These are phyloP conservation scores for Starmerella sp. DNA, from an alignment of 805 yeast genomes.

Conservation along the genomic window DNA sequence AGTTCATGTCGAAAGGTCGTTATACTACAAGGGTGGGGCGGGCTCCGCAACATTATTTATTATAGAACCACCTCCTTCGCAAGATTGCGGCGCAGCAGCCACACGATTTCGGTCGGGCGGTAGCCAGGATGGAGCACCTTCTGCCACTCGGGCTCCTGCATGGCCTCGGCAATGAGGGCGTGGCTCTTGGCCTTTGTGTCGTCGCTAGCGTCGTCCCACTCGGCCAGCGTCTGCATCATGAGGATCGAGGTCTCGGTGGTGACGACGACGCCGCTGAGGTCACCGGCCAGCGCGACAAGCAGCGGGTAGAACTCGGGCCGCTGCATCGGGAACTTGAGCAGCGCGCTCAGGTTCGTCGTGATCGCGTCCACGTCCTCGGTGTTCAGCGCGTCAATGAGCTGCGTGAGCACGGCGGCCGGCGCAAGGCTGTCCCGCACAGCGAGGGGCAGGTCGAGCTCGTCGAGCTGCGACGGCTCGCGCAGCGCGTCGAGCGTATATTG, in stretches of 20 bases:
- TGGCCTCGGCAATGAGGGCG: slow-evolving; percentile 3
- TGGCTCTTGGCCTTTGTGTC: not conserved
- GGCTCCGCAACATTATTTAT: too few relatives aligned
- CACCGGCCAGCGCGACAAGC: slow-evolving; percentile 16
- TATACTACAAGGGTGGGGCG: not conserved
- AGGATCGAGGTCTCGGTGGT: not conserved
- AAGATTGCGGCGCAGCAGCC: slow-evolving; percentile 8
- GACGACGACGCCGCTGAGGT: slow-evolving; percentile 10
- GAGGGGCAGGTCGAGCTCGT: slow-evolving; percentile 5
- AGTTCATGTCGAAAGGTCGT: not conserved
- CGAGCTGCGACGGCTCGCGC: not conserved
- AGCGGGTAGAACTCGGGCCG: slow-evolving; percentile 18
- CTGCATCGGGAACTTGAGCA: slow-evolving; percentile 12
- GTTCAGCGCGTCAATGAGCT: slow-evolving; percentile 7
- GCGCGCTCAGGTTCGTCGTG: slow-evolving; percentile 1
- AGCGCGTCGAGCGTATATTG: slow-evolving; percentile 6
- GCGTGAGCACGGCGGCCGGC: slow-evolving; percentile 17
- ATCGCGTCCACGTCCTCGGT: slow-evolving; percentile 4
- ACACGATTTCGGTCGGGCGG: not conserved
- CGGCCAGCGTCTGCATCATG: slow-evolving; percentile 11
- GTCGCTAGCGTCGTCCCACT: slow-evolving; percentile 6
- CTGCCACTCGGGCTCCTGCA: slow-evolving; percentile 7
- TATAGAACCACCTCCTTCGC: slow-evolving; percentile 7
- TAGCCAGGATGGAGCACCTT: not conserved
- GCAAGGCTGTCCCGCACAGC: slow-evolving; percentile 15